Evolutionary conservation across 306 rosid genomes (phyloP).

Genomic region (Cicer bijugum): DNA sequence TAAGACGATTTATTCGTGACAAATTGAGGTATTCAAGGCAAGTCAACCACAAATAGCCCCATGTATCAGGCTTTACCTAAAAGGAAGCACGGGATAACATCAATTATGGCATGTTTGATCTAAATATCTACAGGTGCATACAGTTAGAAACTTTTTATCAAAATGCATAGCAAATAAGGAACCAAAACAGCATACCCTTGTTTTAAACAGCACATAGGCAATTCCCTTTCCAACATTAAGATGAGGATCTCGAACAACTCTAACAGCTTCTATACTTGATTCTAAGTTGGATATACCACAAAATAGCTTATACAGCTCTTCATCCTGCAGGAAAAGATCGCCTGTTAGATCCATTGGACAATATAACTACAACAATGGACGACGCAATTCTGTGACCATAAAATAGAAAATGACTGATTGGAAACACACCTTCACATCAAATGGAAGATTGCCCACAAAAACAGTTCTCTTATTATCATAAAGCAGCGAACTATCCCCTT

Average conservation of each 20-base stretch:
- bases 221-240: slow-evolving; percentile 88
- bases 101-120: slow-evolving; percentile 23
- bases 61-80: neutral
- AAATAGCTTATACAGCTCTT: slow-evolving; percentile 86
- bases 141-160: neutral
- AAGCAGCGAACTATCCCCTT: slow-evolving; percentile 63
- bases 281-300: slow-evolving; percentile 60
- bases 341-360: slow-evolving; percentile 19
- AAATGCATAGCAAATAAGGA: slow-evolving; percentile 8
- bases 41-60: slow-evolving; percentile 22
- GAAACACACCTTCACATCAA: slow-evolving; percentile 83
- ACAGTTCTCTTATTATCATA: slow-evolving; percentile 89
- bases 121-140: neutral
- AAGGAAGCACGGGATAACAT: slow-evolving; percentile 14
- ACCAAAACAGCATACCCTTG: slow-evolving; percentile 62
- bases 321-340: slow-evolving; percentile 68
- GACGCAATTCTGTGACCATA: neutral
- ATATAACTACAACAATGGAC: slow-evolving; percentile 1
- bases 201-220: slow-evolving; percentile 79
- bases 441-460: slow-evolving; percentile 95
- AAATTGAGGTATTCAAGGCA: neutral
- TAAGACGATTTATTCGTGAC: neutral
- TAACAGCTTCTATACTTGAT: slow-evolving; percentile 76
- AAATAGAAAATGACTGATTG: neutral
- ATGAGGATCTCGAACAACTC: slow-evolving; percentile 87